These are phyloP conservation scores for Hamamelis virginiana DNA, from an alignment of 164 flowering plant genomes.

Conservation along the genomic window DNA sequence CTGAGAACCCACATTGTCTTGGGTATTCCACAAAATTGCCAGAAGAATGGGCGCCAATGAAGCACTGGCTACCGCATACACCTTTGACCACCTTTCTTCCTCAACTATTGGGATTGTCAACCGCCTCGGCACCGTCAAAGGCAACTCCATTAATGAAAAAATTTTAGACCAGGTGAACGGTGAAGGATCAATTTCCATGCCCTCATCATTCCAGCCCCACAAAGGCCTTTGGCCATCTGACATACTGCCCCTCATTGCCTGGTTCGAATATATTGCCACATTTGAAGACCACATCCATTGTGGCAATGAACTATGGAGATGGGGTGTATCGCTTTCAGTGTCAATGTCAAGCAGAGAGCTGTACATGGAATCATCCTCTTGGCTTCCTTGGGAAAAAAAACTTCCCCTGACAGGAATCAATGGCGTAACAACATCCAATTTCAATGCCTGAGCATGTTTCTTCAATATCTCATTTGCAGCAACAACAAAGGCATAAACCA, in stretches of 20 bases:
- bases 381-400: conserved; percentile 52
- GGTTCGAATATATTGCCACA: conserved; percentile 82
- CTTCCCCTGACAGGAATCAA: conserved; percentile 83
- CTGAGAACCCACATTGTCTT: conserved; percentile 32
- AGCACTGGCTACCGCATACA: conserved; percentile 82
- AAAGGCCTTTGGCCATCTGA: conserved; percentile 43
- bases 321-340: conserved; percentile 36
- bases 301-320: conserved; percentile 52
- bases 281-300: conserved; percentile 98
- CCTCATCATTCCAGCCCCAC: conserved; percentile 88
- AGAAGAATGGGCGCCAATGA: conserved; percentile 73
- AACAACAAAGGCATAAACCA: conserved; percentile 69
- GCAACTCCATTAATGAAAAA: conserved; percentile 56
- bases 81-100: conserved; percentile 78
- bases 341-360: conserved; percentile 60
- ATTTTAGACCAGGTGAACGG: conserved; percentile 48
- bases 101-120: conserved; percentile 87
- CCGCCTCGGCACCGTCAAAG: conserved; percentile 72
- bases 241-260: conserved; percentile 27
- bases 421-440: conserved; percentile 77
- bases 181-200: conserved; percentile 15
- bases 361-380: conserved; percentile 62
- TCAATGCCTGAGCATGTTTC: conserved; percentile 63
- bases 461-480: conserved; percentile 88
- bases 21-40: conserved; percentile 67